These are phyloP conservation scores for Macrophomina phaseolina DNA, from an alignment of 2,329 filamentous ascomycete species.

Conservation along the genomic window DNA sequence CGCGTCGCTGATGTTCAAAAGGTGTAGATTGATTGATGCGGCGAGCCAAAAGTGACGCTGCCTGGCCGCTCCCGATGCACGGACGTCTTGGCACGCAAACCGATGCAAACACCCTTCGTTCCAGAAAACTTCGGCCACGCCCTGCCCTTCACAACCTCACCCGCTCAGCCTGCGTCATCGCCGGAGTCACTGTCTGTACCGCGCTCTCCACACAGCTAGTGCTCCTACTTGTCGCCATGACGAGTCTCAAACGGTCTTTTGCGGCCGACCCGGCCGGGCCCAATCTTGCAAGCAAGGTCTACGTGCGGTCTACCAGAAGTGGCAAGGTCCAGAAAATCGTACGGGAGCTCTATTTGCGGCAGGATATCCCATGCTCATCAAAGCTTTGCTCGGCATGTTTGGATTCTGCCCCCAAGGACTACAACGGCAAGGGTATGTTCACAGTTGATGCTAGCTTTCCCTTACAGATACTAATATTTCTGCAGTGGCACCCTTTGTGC, in stretches of 20 bases:
- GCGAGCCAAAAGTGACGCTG: conserved; percentile 17
- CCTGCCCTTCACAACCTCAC: conserved; percentile 6
- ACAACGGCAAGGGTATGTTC: conserved; percentile 71
- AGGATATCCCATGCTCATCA: conserved; percentile 97
- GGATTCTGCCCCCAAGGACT: conserved; percentile 76
- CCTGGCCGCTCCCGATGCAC: not conserved
- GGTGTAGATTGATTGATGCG: not conserved
- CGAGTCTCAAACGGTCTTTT: conserved; percentile 65
- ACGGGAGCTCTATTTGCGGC: conserved; percentile 90
- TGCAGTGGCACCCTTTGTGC: conserved; percentile 78
- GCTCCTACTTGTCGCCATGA: conserved; percentile 50
- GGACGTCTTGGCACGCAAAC: conserved; percentile 22
- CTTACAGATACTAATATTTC: conserved; percentile 22
- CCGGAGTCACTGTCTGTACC: not conserved
- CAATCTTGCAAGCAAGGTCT: conserved; percentile 93
- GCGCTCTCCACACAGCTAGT: not conserved
- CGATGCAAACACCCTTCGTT: conserved; percentile 20
- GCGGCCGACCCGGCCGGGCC: conserved; percentile 62
- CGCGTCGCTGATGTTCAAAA: not conserved
- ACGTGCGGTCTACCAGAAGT: conserved; percentile 90
- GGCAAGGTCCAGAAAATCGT: conserved; percentile 99
- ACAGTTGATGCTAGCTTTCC: conserved; percentile 31
- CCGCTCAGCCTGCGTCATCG: not conserved
- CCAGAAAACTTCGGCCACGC: conserved; percentile 24
- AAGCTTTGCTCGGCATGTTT: conserved; percentile 81